Evolutionary conservation across 306 rosid species (phyloP).

Genomic region (Cotoneaster glaucophyllus): DNA sequence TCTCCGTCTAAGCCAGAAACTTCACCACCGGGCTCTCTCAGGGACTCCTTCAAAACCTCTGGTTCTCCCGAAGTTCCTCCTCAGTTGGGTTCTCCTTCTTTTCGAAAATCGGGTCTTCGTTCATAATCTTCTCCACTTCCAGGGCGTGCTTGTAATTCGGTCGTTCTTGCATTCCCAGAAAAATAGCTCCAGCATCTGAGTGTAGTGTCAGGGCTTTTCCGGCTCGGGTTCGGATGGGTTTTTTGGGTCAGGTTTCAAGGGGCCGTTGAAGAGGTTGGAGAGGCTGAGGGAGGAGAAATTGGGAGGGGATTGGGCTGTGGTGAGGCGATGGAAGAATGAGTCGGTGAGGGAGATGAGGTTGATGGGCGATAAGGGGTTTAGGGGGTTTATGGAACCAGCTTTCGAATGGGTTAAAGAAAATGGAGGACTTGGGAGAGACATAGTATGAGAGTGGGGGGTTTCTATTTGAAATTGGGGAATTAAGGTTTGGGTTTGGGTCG

Average conservation of each 20-base stretch:
- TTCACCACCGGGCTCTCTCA: slow-evolving; percentile 50
- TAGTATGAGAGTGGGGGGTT: no score
- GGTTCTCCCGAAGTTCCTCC: slow-evolving; percentile 50
- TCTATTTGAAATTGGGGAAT: no score
- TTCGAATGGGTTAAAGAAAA: slow-evolving; percentile 66
- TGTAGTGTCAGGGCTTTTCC: slow-evolving; percentile 44
- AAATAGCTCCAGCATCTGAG: slow-evolving; percentile 49
- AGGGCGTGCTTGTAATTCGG: slow-evolving; percentile 62
- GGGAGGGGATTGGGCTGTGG: slow-evolving; percentile 9
- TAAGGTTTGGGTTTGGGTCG: no score
- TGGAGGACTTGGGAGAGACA: no score
- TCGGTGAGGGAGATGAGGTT: slow-evolving; percentile 28
- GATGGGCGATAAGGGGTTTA: slow-evolving; percentile 48
- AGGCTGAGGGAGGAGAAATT: slow-evolving; percentile 57
- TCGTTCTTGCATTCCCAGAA: slow-evolving; percentile 56
- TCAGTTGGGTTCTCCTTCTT: slow-evolving; percentile 55
- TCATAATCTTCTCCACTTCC: slow-evolving; percentile 60
- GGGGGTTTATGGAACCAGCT: slow-evolving; percentile 73
- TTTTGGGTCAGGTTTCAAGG: slow-evolving; percentile 11
- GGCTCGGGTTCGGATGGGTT: background rate
- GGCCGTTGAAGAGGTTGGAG: slow-evolving; percentile 28
- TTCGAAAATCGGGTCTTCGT: slow-evolving; percentile 38
- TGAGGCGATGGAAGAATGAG: slow-evolving; percentile 14
- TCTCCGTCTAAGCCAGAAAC: slow-evolving; percentile 54
- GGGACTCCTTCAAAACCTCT: slow-evolving; percentile 34